Evolutionary conservation across 441 rosid species (phyloP).

Genomic region (Corymbia citriodora): DNA sequence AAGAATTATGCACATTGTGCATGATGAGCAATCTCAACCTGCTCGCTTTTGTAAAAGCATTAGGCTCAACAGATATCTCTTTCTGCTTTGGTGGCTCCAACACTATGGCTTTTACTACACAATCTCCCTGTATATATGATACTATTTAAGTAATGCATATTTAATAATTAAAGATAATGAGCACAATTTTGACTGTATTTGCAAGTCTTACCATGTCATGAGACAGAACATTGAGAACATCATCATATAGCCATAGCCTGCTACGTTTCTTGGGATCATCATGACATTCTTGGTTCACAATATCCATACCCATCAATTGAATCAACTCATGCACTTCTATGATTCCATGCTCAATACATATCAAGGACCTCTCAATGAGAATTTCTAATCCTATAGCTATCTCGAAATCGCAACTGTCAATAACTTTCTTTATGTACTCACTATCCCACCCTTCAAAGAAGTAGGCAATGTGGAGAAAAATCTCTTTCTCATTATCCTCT

Average conservation of each 20-base stretch:
- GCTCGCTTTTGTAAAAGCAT: too few species aligned
- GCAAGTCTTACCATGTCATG: neutral
- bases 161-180: neutral
- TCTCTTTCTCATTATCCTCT: neutral
- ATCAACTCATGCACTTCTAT: neutral
- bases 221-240: neutral
- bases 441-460: neutral
- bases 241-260: neutral
- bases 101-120: too few species aligned
- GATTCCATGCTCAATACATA: fast-evolving
- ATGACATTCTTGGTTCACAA: neutral
- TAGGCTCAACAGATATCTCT: too few species aligned
- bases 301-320: neutral
- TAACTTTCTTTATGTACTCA: neutral
- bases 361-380: neutral
- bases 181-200: neutral
- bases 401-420: neutral
- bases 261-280: fast-evolving
- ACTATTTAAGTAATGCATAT: neutral
- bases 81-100: too few species aligned
- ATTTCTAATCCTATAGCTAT: neutral
- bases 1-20: too few species aligned
- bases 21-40: too few species aligned
- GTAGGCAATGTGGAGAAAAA: neutral
- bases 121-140: too few species aligned